These are phyloP conservation scores for Favolaschia claudopus DNA, from an alignment of 768 basidiomycete genomes.

Conservation along the genomic window DNA sequence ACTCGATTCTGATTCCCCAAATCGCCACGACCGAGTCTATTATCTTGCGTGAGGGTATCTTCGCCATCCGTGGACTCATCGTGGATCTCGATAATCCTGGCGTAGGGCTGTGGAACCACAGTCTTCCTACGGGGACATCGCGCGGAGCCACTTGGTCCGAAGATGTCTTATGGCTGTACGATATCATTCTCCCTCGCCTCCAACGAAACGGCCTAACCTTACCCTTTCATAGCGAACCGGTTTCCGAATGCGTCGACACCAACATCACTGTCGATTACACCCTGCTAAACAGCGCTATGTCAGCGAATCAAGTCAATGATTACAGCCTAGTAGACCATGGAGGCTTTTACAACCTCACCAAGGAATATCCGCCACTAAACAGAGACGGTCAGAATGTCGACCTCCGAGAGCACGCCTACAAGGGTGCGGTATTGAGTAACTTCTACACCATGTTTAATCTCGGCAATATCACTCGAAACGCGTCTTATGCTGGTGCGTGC, in stretches of 20 bases:
- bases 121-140: not conserved
- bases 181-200: not conserved
- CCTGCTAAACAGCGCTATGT: not conserved
- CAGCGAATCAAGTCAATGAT: not conserved
- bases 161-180: slow-evolving; percentile 31
- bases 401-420: slow-evolving; percentile 30
- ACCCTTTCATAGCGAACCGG: slow-evolving; percentile 27
- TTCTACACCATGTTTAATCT: slow-evolving; percentile 17
- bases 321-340: slow-evolving; percentile 30
- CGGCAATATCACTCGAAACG: slow-evolving; percentile 25
- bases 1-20: not conserved
- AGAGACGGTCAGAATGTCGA: slow-evolving; percentile 31
- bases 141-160: slow-evolving; percentile 29
- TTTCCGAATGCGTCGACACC: slow-evolving; percentile 31
- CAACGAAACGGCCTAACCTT: not conserved
- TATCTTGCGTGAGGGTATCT: slow-evolving; percentile 28
- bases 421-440: slow-evolving; percentile 32
- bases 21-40: slow-evolving; percentile 22
- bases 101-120: slow-evolving; percentile 28
- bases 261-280: slow-evolving; percentile 32
- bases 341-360: slow-evolving; percentile 27
- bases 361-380: slow-evolving; percentile 15
- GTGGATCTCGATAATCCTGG: slow-evolving; percentile 31
- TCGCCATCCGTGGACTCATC: slow-evolving; percentile 26
- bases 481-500: too few relatives aligned